Evolutionary conservation across 371 early-diverging fungal species (phyloP), one percentile per base, ranked within the genome.

Genomic region (Gilbertella persicaria): DNA sequence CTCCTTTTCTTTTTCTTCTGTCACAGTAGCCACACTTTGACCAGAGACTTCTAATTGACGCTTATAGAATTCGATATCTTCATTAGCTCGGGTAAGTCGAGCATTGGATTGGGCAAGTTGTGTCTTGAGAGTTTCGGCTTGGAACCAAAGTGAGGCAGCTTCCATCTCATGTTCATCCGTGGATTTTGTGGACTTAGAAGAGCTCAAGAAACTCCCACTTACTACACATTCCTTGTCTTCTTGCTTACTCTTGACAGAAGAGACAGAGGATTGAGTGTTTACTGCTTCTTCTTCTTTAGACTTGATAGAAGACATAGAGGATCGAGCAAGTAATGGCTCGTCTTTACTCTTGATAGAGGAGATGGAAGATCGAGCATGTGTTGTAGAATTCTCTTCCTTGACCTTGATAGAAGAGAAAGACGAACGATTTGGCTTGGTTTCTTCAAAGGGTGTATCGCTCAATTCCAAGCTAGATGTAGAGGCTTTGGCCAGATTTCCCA

Each of bases 81-180:
- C 50, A 26, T 50, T 58, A 13, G 64, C 64, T 17, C 36, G 38
- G 3, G 53, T 53, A 7, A 58, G 25, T 13, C 51, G 45, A 24
- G 64, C 58, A 8, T 58, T 42, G 13, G 17, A 54, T 46, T 58
- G 64, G 7, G 64, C 64, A 46, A 50, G 45, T 38, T 63, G 53
- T 8, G 64, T 63, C 25, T 63, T 63, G 14, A 63, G 37, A 5
- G 64, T 47, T 17, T 63, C 64, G 13, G 42, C 46, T 30, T 63
- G 58, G 45, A 63, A 63, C 64, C 64, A 63, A 25, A 63, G 63
- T 23, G 49, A 24, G 24, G 63, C 57, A 20, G 62, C 62, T 21
- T 53, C 53, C 2, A 13, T 33, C 10, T 33, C 33, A 33, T 33
- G 33, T 1, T 44, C 19, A 3, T 26, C 45, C 4, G 19, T 28